These are phyloP conservation scores for Astragalus glycyphyllos DNA, from an alignment of 306 rosid genomes.

Conservation along the genomic window DNA sequence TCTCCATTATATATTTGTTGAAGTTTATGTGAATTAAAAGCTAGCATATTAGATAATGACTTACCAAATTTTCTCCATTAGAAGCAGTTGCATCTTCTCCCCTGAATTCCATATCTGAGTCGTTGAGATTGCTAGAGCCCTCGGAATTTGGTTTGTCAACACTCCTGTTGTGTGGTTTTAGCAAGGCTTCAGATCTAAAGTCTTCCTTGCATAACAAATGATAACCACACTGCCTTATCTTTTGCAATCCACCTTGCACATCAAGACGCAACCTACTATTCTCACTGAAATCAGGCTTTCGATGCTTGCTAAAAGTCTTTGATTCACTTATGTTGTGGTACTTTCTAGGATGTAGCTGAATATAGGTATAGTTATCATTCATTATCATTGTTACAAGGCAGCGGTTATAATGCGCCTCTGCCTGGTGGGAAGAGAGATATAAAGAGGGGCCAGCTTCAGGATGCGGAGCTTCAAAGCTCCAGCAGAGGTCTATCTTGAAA, in stretches of 20 bases:
- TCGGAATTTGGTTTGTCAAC: background rate
- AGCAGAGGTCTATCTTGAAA: slow-evolving; percentile 6
- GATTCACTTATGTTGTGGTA: slow-evolving; percentile 11
- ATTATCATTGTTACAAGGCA: slow-evolving; percentile 34
- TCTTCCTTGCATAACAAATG: slow-evolving; percentile 30
- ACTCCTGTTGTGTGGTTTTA: background rate
- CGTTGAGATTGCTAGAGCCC: background rate
- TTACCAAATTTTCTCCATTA: slow-evolving; percentile 4
- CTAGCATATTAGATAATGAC: slow-evolving; percentile 4
- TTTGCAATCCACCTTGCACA: background rate
- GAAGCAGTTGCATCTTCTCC: background rate
- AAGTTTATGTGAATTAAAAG: background rate
- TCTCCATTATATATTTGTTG: background rate
- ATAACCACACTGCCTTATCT: background rate
- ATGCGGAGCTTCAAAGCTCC: slow-evolving; percentile 25
- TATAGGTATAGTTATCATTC: slow-evolving; percentile 15
- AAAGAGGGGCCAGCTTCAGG: slow-evolving; percentile 31
- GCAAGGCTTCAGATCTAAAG: background rate
- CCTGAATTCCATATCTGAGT: background rate
- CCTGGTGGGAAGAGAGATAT: background rate
- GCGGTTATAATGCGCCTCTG: background rate
- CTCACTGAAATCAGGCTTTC: slow-evolving; percentile 25
- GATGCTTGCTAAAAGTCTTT: slow-evolving; percentile 28
- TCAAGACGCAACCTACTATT: slow-evolving; percentile 29
- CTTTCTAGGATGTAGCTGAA: slow-evolving; percentile 18